Evolutionary conservation across 2,329 filamentous ascomycete genomes (phyloP).

Genomic region (Gliomastix tumulicola): DNA sequence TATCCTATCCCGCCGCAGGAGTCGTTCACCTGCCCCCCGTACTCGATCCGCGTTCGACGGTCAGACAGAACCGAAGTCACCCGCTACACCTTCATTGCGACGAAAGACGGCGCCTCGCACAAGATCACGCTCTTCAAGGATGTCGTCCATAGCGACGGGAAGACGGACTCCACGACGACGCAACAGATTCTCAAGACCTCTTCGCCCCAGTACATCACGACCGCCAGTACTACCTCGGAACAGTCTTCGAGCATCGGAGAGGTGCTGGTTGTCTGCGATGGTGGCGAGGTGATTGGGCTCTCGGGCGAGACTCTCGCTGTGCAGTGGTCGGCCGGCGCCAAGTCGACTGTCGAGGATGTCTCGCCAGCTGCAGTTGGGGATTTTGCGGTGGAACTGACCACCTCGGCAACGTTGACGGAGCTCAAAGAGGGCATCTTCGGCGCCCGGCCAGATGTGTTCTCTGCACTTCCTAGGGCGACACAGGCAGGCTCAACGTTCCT

Average conservation of each 20-base stretch:
- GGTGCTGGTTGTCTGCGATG: conserved; percentile 50
- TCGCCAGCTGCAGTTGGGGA: conserved; percentile 20
- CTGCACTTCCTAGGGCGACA: conserved; percentile 40
- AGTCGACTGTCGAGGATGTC: conserved; percentile 24
- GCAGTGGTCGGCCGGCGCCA: conserved; percentile 25
- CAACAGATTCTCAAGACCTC: conserved; percentile 33
- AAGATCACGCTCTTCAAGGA: conserved; percentile 56
- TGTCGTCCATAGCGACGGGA: conserved; percentile 39
- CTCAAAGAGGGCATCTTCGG: conserved; percentile 49
- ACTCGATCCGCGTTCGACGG: conserved; percentile 47
- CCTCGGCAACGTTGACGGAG: conserved; percentile 36
- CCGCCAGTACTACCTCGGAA: conserved; percentile 16
- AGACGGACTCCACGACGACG: conserved; percentile 42
- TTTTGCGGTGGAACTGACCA: conserved; percentile 42
- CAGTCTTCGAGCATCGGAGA: conserved; percentile 18
- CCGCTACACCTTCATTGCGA: conserved; percentile 57
- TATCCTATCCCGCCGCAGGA: conserved; percentile 62
- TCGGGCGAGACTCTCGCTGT: conserved; percentile 41
- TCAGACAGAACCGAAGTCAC: conserved; percentile 38
- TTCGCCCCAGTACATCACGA: conserved; percentile 24
- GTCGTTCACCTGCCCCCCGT: conserved; percentile 54
- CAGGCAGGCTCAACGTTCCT: conserved; percentile 44
- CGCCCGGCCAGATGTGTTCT: conserved; percentile 43
- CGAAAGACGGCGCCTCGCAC: conserved; percentile 35
- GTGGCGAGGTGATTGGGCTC: conserved; percentile 55